Base-by-base conservation (phyloP, 129 eudicot genomes). In the Solidago caesia region DNA sequence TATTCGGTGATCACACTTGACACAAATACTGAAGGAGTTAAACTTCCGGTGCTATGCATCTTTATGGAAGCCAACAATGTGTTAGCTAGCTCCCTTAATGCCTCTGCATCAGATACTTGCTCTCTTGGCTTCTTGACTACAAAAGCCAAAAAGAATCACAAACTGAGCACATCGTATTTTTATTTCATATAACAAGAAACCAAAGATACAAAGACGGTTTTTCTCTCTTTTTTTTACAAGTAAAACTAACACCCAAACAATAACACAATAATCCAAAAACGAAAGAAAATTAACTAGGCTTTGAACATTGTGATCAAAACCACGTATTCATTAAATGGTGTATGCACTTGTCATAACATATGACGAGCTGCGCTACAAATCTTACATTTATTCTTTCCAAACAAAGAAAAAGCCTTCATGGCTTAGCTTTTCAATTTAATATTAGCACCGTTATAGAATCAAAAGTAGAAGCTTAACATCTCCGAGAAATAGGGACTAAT, bases 81-180 rank as follows among this genome's bases (percentile, higher is more conserved):
- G 61, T 33, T 76, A 6, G 89, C 79, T 6, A 89, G 68, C 3
- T 77, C 91, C 5, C 78, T 44, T 51, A 89, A 66, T 7, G 89
- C 85, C 73, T 82, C 91, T 43, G 91, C 96, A 80, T 89, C 96
- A 26, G 84, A 78, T 0, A 89, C 83, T 74, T 86, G 91, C 53
- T 89, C 96, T 71, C 89, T 80, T 26, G 96, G 91, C 60, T 75
- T 82, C 41, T 9, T 66, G 4, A 89, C 96, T 89, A 78, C 71
- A 58, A 3, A 85, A 52, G 6, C 52, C 71, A 43, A 57, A 53
- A 11, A n/a, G 9, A 62, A 21, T 67, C 44, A 44, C 12, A 47
- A 13, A 43, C 64, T 43, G 42, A 59, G 26, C 6, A 29, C 55
- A 5, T 2, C 15, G 26, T 9, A 25, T 12, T 25, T 14, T 8